Percentiles rank a stretch among this genome's conserved stretches.
Evolutionary conservation across 371 early-diverging fungal genomes (phyloP).

Genomic region (Nematocida ausubeli): DNA sequence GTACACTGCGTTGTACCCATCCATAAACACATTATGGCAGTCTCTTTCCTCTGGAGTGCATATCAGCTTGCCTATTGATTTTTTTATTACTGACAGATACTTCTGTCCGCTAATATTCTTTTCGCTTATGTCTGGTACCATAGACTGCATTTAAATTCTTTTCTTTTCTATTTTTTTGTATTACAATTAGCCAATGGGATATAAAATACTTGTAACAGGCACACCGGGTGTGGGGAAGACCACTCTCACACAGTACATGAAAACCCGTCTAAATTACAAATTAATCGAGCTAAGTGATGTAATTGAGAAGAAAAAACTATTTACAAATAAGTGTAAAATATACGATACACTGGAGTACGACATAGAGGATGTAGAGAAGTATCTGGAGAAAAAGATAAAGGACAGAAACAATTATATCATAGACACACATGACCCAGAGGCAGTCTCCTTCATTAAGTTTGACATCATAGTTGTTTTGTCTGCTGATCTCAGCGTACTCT

Average conservation of each 20-base stretch:
- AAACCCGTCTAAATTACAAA: slow-evolving; percentile 70
- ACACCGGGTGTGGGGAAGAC: slow-evolving; percentile 96
- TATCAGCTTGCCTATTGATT: slow-evolving; percentile 25
- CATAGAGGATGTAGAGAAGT: slow-evolving; percentile 75
- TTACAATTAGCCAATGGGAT: slow-evolving; percentile 11
- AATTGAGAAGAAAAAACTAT: slow-evolving; percentile 77
- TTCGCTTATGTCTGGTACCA: neutral
- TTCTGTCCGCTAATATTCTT: neutral
- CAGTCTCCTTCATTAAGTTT: slow-evolving; percentile 71
- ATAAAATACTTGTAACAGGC: slow-evolving; percentile 86
- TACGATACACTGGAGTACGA: slow-evolving; percentile 82
- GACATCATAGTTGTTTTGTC: slow-evolving; percentile 85
- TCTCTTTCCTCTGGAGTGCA: slow-evolving; percentile 3
- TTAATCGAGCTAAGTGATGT: slow-evolving; percentile 81
- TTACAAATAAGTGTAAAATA: slow-evolving; percentile 78
- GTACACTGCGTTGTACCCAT: slow-evolving; percentile 54
- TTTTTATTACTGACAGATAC: slow-evolving; percentile 29
- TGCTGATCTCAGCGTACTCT: slow-evolving; percentile 74
- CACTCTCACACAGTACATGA: slow-evolving; percentile 77
- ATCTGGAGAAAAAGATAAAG: slow-evolving; percentile 52
- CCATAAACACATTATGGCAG: slow-evolving; percentile 10
- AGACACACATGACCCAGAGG: slow-evolving; percentile 66
- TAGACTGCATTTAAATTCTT: neutral
- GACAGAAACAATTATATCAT: slow-evolving; percentile 55
- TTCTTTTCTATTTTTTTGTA: slow-evolving; percentile 57